Evolutionary conservation across 768 basidiomycete species (phyloP), one percentile per base, ranked within the genome.

Genomic region (Leucocoprinus leucothites): DNA sequence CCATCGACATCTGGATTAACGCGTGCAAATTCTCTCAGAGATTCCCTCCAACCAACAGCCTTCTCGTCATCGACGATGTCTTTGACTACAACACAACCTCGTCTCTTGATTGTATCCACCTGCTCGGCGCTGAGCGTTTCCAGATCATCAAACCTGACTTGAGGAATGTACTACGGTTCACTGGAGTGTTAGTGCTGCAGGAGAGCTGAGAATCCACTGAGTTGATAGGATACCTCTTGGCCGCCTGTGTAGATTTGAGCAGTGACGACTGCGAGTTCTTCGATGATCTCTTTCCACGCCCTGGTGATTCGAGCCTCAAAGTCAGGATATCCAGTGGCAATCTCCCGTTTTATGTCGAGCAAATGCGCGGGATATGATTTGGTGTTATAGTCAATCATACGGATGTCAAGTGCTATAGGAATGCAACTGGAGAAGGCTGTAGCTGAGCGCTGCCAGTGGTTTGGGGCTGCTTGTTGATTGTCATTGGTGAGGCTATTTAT

Each of bases 71-170:
- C 75, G 3, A 88, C 83, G 6, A 89, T 77, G 58, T 81, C 76
- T 26, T 70, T 76, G 56, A 89, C 82, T 25, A 89, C 78, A 28
- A 89, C 76, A 18, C 77, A 77, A 16, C 87, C 86, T 53, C 72
- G 74, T 42, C 76, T 69, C 62, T 72, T 81, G 58, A 89, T 81
- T 48, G 64, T 71, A 1, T 74, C 73, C 6, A 86, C 57, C 28
- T 78, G 68, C 18, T 81, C 79, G 0, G 63, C 54, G 42, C 72
- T 69, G 38, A 89, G 66, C 19, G 63, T 75, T 3, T 73, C 64
- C 14, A 89, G 68, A 43, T 85, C 78, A 3, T 73, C 62, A 63
- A 86, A 86, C 16, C 79, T 70, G 45, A 89, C 78, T 65, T 82
- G 80, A 3, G 87, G 86, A 36, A 89, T 74, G 59, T 75, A 79